Percentiles rank a stretch among this genome's conserved stretches.
phyloP scores from a whole-genome alignment of 176 grass and related monocot species.

The Coix lacrymajobi region DNA sequence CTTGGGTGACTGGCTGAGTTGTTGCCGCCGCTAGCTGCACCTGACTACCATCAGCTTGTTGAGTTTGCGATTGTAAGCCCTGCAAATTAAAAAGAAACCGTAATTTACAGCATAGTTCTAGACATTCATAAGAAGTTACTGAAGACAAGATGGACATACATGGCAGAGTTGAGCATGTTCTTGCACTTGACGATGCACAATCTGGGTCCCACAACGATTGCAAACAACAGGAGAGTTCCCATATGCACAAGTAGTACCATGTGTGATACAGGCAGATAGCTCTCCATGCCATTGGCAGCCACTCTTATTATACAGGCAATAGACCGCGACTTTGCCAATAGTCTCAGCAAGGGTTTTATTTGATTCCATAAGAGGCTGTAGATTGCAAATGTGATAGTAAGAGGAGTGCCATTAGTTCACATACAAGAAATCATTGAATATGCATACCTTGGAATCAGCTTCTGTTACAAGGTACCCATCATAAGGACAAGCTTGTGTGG shows the following conservation, averaged over 20 bases:
- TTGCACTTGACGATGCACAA: slow-evolving; percentile 94
- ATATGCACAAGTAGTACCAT: slow-evolving; percentile 65
- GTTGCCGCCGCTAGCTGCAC: slow-evolving; percentile 20
- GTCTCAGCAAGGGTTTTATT: slow-evolving; percentile 74
- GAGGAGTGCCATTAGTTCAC: not conserved
- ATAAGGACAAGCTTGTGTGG: slow-evolving; percentile 94
- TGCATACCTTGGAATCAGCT: slow-evolving; percentile 86
- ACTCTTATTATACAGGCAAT: slow-evolving; percentile 91
- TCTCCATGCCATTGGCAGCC: slow-evolving; percentile 92
- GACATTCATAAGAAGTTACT: not conserved
- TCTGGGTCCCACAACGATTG: slow-evolving; percentile 82
- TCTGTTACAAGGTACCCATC: slow-evolving; percentile 96
- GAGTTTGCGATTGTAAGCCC: slow-evolving; percentile 70
- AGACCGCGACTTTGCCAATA: slow-evolving; percentile 70
- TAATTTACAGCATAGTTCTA: not conserved
- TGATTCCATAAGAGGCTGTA: slow-evolving; percentile 77
- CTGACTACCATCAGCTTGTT: slow-evolving; percentile 46
- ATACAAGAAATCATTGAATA: not conserved
- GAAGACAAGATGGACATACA: slow-evolving; percentile 45
- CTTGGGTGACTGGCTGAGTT: slow-evolving; percentile 46
- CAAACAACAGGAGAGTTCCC: slow-evolving; percentile 94
- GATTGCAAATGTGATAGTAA: slow-evolving; percentile 19
- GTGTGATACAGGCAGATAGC: slow-evolving; percentile 70
- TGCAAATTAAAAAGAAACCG: slow-evolving; percentile 27
- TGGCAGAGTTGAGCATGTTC: slow-evolving; percentile 93